A percentile compares a stretch with the other conserved stretches of the same genome.
phyloP scores from a whole-genome alignment of 768 basidiomycete genomes.

The Mycena vulgaris region DNA sequence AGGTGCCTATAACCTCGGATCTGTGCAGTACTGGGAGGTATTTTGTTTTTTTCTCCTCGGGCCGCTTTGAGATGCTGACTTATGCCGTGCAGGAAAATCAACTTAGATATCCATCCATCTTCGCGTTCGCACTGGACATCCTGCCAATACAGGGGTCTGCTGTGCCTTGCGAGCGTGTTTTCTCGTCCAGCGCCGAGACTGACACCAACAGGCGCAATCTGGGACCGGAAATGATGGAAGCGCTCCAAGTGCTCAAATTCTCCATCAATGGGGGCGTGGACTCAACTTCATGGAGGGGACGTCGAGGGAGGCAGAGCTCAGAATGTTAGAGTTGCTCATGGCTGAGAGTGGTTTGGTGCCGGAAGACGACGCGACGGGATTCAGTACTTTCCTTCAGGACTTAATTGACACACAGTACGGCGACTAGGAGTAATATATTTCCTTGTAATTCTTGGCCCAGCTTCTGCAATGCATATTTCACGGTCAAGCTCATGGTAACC shows the following conservation, averaged over 20 bases:
- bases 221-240: background rate
- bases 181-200: background rate
- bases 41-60: background rate
- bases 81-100: background rate
- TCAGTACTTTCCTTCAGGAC: background rate
- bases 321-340: background rate
- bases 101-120: background rate
- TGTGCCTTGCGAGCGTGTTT: background rate
- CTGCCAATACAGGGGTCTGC: background rate
- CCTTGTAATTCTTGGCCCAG: too few relatives aligned
- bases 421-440: too few relatives aligned
- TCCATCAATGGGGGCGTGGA: background rate
- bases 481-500: too few relatives aligned
- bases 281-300: background rate
- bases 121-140: background rate
- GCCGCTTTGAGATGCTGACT: background rate
- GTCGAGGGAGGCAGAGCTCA: background rate
- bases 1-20: background rate
- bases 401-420: too few relatives aligned
- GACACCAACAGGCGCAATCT: background rate
- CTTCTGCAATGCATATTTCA: too few relatives aligned
- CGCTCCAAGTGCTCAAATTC: background rate
- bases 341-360: background rate
- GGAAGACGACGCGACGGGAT: background rate
- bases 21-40: conserved; percentile 9